Conservation (phyloP, 1,139 yeast species). For the Sugiyamaella xylanicola region DNA sequence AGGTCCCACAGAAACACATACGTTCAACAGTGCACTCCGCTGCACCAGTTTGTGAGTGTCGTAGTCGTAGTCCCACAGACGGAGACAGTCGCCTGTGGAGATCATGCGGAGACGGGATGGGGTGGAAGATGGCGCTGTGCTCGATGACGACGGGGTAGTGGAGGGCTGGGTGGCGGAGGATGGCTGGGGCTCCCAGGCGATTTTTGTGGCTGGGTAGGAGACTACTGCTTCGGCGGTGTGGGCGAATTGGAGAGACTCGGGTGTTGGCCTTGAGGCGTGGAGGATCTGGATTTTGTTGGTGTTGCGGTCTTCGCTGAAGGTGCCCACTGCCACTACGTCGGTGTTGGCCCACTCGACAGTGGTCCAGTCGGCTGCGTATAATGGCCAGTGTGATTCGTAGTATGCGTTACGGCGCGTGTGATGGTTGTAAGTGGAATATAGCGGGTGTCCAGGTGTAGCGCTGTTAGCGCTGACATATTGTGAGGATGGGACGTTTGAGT, state of each 20-base stretch:
- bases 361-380: constrained; percentile 72
- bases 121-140: constrained; percentile 17
- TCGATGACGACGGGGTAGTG: no score
- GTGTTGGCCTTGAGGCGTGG: constrained; percentile 33
- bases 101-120: constrained; percentile 50
- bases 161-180: constrained; percentile 15
- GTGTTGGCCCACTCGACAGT: constrained; percentile 43
- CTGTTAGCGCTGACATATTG: not conserved
- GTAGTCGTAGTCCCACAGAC: constrained; percentile 59
- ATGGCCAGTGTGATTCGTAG: constrained; percentile 62
- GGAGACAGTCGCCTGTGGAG: constrained; percentile 69
- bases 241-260: constrained; percentile 31
- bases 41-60: constrained; percentile 46
- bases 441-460: constrained; percentile 5
- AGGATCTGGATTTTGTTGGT: constrained; percentile 48
- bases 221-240: constrained; percentile 55
- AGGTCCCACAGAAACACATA: not conserved
- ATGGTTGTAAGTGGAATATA: constrained; percentile 6
- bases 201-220: constrained; percentile 66
- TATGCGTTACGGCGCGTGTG: constrained; percentile 51
- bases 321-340: constrained; percentile 63
- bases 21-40: constrained; percentile 46
- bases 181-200: constrained; percentile 69
- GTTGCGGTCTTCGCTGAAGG: constrained; percentile 69
- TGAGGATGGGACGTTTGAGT: not conserved